Evolutionary conservation across 2,329 filamentous ascomycete species (phyloP).

Genomic region (Cladophialophora exuberans): DNA sequence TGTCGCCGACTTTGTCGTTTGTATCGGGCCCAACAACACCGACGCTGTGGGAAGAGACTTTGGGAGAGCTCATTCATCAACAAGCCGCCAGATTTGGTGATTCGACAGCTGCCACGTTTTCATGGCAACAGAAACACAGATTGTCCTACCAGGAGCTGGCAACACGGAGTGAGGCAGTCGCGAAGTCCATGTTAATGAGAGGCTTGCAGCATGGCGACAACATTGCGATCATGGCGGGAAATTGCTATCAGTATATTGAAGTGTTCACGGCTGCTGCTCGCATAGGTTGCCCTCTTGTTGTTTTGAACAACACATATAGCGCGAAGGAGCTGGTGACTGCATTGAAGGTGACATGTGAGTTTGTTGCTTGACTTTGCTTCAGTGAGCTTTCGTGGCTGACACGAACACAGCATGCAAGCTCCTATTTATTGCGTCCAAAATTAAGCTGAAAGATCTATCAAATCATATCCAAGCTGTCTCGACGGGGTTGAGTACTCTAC

Average conservation of each 20-base stretch:
- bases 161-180: conserved; percentile 36
- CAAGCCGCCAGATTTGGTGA: conserved; percentile 47
- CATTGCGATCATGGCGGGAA: conserved; percentile 26
- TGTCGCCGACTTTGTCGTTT: conserved; percentile 4
- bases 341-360: conserved; percentile 17
- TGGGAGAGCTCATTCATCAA: conserved; percentile 48
- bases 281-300: conserved; percentile 39
- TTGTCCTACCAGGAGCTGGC: conserved; percentile 74
- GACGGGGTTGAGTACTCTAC: conserved; percentile 63
- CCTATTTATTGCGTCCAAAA: conserved; percentile 34
- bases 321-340: conserved; percentile 23
- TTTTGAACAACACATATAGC: conserved; percentile 41
- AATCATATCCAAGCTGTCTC: conserved; percentile 36
- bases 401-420: conserved; percentile 32
- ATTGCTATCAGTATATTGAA: conserved; percentile 27
- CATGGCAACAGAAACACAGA: conserved; percentile 58
- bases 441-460: conserved; percentile 29
- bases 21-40: conserved; percentile 15
- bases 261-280: conserved; percentile 37
- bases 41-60: conserved; percentile 33
- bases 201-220: conserved; percentile 24
- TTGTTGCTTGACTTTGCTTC: neutral
- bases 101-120: conserved; percentile 47
- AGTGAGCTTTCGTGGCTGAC: neutral
- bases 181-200: conserved; percentile 21